These are phyloP conservation scores for Naumovozyma baii DNA, from an alignment of 805 yeast genomes.

Conservation along the genomic window DNA sequence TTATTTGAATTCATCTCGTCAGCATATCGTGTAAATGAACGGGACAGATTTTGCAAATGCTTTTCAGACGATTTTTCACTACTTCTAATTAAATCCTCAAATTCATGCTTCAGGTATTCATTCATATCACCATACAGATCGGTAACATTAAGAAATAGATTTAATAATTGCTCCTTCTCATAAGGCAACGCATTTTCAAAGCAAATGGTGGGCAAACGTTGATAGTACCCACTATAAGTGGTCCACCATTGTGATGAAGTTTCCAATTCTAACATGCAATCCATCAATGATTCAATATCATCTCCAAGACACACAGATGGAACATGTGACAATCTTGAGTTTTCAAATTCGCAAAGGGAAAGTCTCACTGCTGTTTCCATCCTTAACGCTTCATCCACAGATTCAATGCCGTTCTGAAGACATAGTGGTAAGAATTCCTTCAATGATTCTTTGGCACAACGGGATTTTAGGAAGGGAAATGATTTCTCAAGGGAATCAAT, in stretches of 20 bases:
- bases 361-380: slow-evolving; percentile 38
- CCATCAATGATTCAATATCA: slow-evolving; percentile 9
- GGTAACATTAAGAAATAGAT: slow-evolving; percentile 41
- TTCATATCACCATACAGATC: slow-evolving; percentile 21
- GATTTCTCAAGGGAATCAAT: slow-evolving; percentile 2
- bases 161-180: slow-evolving; percentile 42
- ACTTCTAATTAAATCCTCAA: slow-evolving; percentile 4
- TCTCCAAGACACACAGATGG: neutral
- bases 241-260: slow-evolving; percentile 60
- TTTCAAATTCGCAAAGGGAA: slow-evolving; percentile 47
- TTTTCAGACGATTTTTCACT: slow-evolving; percentile 1
- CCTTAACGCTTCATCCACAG: slow-evolving; percentile 27
- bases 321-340: slow-evolving; percentile 30
- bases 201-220: slow-evolving; percentile 45
- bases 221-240: slow-evolving; percentile 55
- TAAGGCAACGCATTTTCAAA: slow-evolving; percentile 41
- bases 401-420: slow-evolving; percentile 33
- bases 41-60: slow-evolving; percentile 1
- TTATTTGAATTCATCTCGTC: neutral
- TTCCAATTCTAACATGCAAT: slow-evolving; percentile 37
- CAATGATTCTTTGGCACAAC: slow-evolving; percentile 36
- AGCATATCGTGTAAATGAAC: neutral
- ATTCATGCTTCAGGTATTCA: slow-evolving; percentile 6
- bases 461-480: slow-evolving; percentile 18
- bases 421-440: slow-evolving; percentile 35